phyloP scores from a whole-genome alignment of 345 rosid genomes.

The Combretum micranthum region DNA sequence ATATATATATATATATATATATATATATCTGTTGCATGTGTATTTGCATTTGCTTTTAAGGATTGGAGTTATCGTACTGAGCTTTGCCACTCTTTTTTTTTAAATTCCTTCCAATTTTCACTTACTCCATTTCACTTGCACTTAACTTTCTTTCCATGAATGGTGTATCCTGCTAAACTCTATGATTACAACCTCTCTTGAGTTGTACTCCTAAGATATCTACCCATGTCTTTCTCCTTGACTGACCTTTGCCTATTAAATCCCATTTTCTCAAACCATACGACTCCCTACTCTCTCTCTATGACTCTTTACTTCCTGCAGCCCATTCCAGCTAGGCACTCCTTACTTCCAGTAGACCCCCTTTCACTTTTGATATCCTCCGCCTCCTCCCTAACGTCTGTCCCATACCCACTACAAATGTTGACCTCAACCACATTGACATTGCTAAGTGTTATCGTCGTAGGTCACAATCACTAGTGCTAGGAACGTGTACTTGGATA shows the following conservation, averaged over 20 bases:
- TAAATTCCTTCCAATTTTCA: too few relatives aligned
- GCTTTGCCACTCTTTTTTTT: too few relatives aligned
- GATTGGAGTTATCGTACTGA: too few relatives aligned
- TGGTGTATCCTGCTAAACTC: too few relatives aligned
- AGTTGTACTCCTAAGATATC: constrained; percentile 15
- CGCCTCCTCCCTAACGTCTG: constrained; percentile 13
- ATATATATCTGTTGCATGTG: too few relatives aligned
- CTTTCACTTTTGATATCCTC: constrained; percentile 21
- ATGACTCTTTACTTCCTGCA: constrained; percentile 19
- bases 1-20: too few relatives aligned
- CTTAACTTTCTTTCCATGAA: too few relatives aligned
- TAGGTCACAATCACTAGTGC: too few relatives aligned
- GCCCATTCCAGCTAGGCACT: constrained; percentile 30
- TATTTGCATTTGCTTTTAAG: too few relatives aligned
- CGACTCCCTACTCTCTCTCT: constrained; percentile 21
- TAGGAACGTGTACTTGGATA: constrained; percentile 17
- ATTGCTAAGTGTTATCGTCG: too few relatives aligned
- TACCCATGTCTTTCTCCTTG: not conserved
- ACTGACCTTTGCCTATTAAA: constrained; percentile 4
- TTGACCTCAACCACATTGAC: constrained; percentile 25
- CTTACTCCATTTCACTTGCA: too few relatives aligned
- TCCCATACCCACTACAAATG: constrained; percentile 21
- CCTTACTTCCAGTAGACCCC: constrained; percentile 15
- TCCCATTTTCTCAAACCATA: constrained; percentile 27
- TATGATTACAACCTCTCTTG: not conserved